phyloP scores from a whole-genome alignment of 2,329 filamentous ascomycete genomes.

The Zymoseptoria passerinii region DNA sequence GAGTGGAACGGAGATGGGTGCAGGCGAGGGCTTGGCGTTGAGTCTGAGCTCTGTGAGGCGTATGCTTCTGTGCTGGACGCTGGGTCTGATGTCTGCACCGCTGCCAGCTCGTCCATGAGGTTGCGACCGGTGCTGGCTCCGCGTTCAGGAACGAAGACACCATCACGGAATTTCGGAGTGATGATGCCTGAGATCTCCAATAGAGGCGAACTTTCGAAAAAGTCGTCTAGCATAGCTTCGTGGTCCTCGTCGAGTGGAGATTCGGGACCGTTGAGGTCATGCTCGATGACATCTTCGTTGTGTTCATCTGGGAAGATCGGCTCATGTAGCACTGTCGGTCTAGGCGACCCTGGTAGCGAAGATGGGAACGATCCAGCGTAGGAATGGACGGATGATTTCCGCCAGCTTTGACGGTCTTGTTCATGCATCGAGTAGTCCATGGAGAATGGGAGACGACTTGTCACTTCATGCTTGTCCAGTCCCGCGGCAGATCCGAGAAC shows the following conservation, averaged over 20 bases:
- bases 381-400: not conserved
- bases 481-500: not conserved
- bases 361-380: not conserved
- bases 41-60: not conserved
- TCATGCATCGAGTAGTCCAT: not conserved
- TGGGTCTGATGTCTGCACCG: conserved; percentile 11
- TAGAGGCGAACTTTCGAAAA: not conserved
- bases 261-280: not conserved
- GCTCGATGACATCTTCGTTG: not conserved
- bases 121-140: conserved; percentile 21
- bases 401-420: not conserved
- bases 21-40: not conserved
- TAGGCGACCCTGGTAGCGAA: not conserved
- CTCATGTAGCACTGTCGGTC: not conserved
- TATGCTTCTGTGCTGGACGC: not conserved
- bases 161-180: not conserved
- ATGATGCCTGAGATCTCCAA: conserved; percentile 4
- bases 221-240: not conserved
- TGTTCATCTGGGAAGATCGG: not conserved
- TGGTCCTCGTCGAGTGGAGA: not conserved
- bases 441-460: not conserved
- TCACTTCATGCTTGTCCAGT: not conserved
- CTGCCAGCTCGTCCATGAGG: conserved; percentile 29
- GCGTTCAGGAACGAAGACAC: conserved; percentile 10
- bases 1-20: not conserved